Percentiles rank a stretch among this genome's conserved stretches.
These are phyloP conservation scores for Boletus tomentosulus DNA, from an alignment of 768 basidiomycete genomes.

Conservation along the genomic window DNA sequence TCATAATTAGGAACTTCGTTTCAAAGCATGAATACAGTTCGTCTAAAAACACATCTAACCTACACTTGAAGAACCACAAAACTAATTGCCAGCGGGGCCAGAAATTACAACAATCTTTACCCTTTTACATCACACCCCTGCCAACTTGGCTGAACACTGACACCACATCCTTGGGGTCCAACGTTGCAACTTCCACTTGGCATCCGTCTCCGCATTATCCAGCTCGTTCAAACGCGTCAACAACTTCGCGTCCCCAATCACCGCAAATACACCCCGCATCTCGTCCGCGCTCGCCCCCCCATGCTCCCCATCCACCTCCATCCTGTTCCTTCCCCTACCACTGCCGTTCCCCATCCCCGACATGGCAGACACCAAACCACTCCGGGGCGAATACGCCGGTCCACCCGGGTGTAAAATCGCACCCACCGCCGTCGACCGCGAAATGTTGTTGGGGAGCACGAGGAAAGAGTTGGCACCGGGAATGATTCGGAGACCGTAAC, in stretches of 20 bases:
- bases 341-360: constrained; percentile 29
- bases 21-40: too few relatives aligned
- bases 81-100: neutral
- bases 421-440: too few relatives aligned
- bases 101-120: neutral
- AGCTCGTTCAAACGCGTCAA: constrained; percentile 72
- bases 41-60: too few relatives aligned
- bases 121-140: neutral
- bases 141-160: constrained; percentile 27
- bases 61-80: neutral
- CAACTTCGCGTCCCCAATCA: constrained; percentile 76
- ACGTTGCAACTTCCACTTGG: constrained; percentile 68
- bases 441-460: constrained; percentile 73
- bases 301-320: constrained; percentile 6
- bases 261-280: constrained; percentile 56
- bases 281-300: constrained; percentile 36
- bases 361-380: constrained; percentile 32
- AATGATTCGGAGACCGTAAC: constrained; percentile 79
- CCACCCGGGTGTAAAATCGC: too few relatives aligned
- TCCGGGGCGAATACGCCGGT: too few relatives aligned
- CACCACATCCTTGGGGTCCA: constrained; percentile 36
- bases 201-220: constrained; percentile 72
- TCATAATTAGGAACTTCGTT: too few relatives aligned
- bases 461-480: constrained; percentile 78
- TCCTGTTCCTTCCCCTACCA: neutral